phyloP scores from a whole-genome alignment of 129 eudicot genomes.

The Tagetes patula region DNA sequence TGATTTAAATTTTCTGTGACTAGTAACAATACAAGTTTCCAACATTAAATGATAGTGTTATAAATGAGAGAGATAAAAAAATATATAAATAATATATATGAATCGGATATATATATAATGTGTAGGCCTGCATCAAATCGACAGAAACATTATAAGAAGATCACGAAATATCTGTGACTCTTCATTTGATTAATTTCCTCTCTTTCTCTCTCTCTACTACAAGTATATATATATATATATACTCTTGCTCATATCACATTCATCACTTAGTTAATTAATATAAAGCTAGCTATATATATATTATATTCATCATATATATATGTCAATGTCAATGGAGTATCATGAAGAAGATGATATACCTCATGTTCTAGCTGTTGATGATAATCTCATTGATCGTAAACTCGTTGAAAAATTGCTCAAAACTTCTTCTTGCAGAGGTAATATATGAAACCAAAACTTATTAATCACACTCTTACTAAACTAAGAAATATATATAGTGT shows the following conservation, averaged over 20 bases:
- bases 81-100: not conserved
- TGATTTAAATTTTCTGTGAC: too few relatives aligned
- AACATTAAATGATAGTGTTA: too few relatives aligned
- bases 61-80: constrained; percentile 29
- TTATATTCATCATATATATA: constrained; percentile 3
- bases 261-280: constrained; percentile 7
- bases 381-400: constrained; percentile 72
- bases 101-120: too few relatives aligned
- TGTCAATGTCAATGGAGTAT: constrained; percentile 11
- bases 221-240: too few relatives aligned
- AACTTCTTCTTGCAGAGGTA: constrained; percentile 79
- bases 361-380: constrained; percentile 88
- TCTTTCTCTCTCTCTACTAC: too few relatives aligned
- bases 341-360: constrained; percentile 37
- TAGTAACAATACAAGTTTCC: too few relatives aligned
- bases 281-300: not conserved
- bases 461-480: too few relatives aligned
- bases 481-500: too few relatives aligned
- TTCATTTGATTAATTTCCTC: constrained; percentile 10
- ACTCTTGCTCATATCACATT: constrained; percentile 19
- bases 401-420: constrained; percentile 74
- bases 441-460: too few relatives aligned
- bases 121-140: constrained; percentile 42
- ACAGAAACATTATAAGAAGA: constrained; percentile 49
- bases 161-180: constrained; percentile 74